A percentile compares a stretch with the other conserved stretches of the same genome.
These are phyloP conservation scores for Gonapodya sp. DNA, from an alignment of 192 early-diverging fungal species.

Conservation along the genomic window DNA sequence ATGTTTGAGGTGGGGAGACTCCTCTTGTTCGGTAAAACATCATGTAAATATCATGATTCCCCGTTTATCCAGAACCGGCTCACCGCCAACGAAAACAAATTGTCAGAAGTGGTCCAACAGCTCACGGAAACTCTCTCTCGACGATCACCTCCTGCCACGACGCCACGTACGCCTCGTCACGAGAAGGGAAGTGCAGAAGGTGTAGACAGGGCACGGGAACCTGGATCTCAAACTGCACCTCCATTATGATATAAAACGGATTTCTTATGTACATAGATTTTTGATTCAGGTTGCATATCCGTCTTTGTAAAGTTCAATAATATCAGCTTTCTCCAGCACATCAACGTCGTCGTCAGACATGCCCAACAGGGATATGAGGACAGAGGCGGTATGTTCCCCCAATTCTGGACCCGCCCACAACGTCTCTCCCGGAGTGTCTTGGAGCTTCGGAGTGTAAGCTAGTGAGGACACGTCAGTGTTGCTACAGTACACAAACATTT, in stretches of 20 bases:
- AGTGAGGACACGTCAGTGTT: slow-evolving; percentile 19
- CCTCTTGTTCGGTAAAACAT: neutral
- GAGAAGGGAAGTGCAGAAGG: too few species aligned
- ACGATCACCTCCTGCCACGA: too few species aligned
- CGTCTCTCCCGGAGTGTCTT: slow-evolving; percentile 32
- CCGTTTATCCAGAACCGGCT: slow-evolving; percentile 28
- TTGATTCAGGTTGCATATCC: too few species aligned
- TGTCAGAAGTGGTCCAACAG: slow-evolving; percentile 1
- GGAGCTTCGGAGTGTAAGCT: slow-evolving; percentile 28
- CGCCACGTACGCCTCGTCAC: too few species aligned
- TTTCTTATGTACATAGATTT: too few species aligned
- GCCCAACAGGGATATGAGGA: slow-evolving; percentile 23
- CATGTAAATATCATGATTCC: neutral
- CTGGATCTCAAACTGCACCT: neutral
- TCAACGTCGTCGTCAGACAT: slow-evolving; percentile 18
- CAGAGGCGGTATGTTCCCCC: slow-evolving; percentile 28
- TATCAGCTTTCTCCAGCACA: slow-evolving; percentile 20
- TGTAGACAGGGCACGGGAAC: too few species aligned
- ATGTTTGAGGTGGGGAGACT: slow-evolving; percentile 34
- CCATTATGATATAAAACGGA: neutral
- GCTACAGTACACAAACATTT: neutral
- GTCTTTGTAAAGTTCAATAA: slow-evolving; percentile 20
- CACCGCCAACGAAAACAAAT: slow-evolving; percentile 39
- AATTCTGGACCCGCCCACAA: slow-evolving; percentile 40
- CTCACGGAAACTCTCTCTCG: neutral